phyloP scores from a whole-genome alignment of 1,284 basidiomycete genomes.

The Farysia itapuensis region DNA sequence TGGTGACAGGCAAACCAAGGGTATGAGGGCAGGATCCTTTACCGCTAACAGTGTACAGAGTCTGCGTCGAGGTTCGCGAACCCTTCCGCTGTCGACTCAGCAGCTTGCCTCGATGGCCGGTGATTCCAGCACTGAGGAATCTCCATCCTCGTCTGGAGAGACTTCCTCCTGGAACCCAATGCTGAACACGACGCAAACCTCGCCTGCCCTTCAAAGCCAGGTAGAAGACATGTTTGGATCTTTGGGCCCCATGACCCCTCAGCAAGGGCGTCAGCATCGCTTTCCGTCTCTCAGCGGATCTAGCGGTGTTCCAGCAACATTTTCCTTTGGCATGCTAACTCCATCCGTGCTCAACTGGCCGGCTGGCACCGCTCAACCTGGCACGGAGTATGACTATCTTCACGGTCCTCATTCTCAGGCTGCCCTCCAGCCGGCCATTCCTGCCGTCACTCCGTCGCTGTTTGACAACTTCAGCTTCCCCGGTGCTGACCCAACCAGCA shows the following conservation, averaged over 20 bases:
- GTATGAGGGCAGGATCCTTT: background rate
- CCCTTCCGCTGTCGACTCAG: conserved; percentile 25
- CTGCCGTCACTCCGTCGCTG: conserved; percentile 24
- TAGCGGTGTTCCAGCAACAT: conserved; percentile 10
- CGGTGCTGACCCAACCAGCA: conserved; percentile 5
- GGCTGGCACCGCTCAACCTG: background rate
- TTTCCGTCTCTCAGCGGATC: conserved; percentile 17
- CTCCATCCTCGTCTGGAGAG: conserved; percentile 11
- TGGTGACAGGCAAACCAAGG: background rate
- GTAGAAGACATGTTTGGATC: conserved; percentile 1
- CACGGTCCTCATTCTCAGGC: conserved; percentile 19
- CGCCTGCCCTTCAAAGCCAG: background rate
- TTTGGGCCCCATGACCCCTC: conserved; percentile 17
- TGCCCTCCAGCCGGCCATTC: conserved; percentile 4
- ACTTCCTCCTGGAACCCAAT: background rate
- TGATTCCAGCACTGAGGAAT: conserved; percentile 14
- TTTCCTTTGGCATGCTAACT: conserved; percentile 26
- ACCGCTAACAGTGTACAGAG: background rate
- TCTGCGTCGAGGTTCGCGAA: conserved; percentile 5
- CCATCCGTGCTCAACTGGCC: conserved; percentile 12
- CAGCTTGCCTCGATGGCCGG: conserved; percentile 26
- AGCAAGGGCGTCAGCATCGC: conserved; percentile 5
- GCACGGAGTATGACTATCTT: conserved; percentile 9
- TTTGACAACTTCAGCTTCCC: conserved; percentile 24
- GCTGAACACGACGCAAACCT: background rate